Percentiles rank a stretch among this genome's conserved stretches.
These are phyloP conservation scores for Cicer chorassanicum DNA, from an alignment of 306 rosid genomes.

Conservation along the genomic window DNA sequence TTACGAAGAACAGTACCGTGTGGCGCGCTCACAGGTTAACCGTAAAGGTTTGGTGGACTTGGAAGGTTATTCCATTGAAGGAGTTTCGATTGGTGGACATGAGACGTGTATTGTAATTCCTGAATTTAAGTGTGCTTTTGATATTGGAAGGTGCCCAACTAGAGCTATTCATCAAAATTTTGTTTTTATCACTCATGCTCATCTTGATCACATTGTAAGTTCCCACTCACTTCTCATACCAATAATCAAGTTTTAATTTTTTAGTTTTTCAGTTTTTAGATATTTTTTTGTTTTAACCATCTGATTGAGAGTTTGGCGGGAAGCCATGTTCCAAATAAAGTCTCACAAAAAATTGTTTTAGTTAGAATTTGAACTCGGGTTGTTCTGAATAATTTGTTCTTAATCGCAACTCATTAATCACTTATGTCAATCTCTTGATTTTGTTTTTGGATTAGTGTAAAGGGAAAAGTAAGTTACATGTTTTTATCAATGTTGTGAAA, in stretches of 20 bases:
- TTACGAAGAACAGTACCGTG: slow-evolving; percentile 84
- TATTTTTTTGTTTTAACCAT: too few species aligned
- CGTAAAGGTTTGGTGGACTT: slow-evolving; percentile 77
- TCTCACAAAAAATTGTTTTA: too few species aligned
- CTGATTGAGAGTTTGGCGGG: too few species aligned
- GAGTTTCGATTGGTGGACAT: slow-evolving; percentile 87
- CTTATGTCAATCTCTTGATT: too few species aligned
- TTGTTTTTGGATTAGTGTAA: slow-evolving; percentile 10
- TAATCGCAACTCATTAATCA: too few species aligned
- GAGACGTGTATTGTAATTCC: slow-evolving; percentile 91
- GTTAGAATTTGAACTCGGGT: too few species aligned
- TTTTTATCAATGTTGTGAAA: too few species aligned
- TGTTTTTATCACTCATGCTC: slow-evolving; percentile 89
- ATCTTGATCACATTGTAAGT: slow-evolving; percentile 97
- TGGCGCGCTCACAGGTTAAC: slow-evolving; percentile 76
- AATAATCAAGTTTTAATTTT: neutral
- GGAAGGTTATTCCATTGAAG: slow-evolving; percentile 83
- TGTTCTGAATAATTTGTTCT: too few species aligned
- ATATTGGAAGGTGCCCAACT: slow-evolving; percentile 83
- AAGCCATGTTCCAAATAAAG: too few species aligned
- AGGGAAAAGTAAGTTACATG: neutral
- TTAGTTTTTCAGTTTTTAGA: neutral
- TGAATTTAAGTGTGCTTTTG: slow-evolving; percentile 89
- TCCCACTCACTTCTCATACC: neutral
- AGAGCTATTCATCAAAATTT: slow-evolving; percentile 90